Evolutionary conservation across 768 basidiomycete genomes (phyloP).

Genomic region (Hortiboletus flavorubellus): DNA sequence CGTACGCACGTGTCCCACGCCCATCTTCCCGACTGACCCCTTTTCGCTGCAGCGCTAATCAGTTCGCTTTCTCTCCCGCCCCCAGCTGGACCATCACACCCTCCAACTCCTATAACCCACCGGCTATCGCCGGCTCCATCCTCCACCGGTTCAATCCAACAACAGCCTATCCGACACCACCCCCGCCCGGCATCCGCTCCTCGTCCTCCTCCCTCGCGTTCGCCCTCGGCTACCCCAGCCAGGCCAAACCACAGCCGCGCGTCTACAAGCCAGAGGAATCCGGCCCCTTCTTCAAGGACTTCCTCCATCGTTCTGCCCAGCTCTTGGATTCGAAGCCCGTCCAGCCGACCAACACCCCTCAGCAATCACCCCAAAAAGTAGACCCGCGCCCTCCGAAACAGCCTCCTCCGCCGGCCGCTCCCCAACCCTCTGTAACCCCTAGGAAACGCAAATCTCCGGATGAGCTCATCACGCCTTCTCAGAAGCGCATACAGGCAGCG

Average conservation of each 20-base stretch:
- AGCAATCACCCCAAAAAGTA: conserved; percentile 14
- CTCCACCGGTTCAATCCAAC: conserved; percentile 61
- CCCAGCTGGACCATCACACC: conserved; percentile 41
- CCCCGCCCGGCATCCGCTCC: conserved; percentile 57
- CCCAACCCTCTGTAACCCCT: conserved; percentile 45
- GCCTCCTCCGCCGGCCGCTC: background rate
- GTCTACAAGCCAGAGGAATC: conserved; percentile 57
- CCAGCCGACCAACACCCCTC: conserved; percentile 13
- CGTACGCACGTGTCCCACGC: conserved; percentile 37
- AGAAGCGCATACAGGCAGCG: conserved; percentile 50
- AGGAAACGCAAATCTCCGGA: conserved; percentile 67
- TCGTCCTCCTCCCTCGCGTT: conserved; percentile 73
- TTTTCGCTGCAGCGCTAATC: conserved; percentile 17
- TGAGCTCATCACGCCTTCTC: conserved; percentile 56
- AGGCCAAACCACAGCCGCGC: conserved; percentile 23
- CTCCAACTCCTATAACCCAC: conserved; percentile 50
- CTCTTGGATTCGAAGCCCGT: conserved; percentile 37
- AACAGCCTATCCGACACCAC: conserved; percentile 68
- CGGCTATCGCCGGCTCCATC: conserved; percentile 59
- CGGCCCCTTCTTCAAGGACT: conserved; percentile 59
- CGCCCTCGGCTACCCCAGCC: conserved; percentile 55
- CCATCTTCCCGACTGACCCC: conserved; percentile 1
- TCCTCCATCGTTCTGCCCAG: conserved; percentile 46
- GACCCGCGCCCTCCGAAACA: conserved; percentile 16
- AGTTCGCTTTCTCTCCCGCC: conserved; percentile 33